Conservation (phyloP, 441 rosid genomes). For the Pelargonium cotyledonis region DNA sequence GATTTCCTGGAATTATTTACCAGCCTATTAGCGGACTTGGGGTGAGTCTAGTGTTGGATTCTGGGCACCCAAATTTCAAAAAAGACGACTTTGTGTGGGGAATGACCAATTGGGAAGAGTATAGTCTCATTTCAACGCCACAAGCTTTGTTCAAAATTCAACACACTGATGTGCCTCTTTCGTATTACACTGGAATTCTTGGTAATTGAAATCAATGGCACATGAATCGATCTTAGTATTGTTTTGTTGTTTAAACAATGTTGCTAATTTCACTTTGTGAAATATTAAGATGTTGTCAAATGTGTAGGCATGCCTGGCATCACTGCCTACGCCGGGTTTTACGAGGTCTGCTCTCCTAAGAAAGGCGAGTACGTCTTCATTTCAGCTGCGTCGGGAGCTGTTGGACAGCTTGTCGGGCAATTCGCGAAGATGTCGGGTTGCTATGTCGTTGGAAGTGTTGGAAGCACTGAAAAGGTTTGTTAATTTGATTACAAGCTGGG, state of each 20-base stretch:
- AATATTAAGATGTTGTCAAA: too few relatives aligned
- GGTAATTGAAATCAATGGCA: background rate
- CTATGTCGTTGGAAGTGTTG: background rate
- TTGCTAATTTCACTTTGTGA: too few relatives aligned
- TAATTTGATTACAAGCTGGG: background rate
- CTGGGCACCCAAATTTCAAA: background rate
- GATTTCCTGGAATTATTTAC: background rate
- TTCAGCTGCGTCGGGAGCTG: background rate
- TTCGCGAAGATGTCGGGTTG: conserved; percentile 28
- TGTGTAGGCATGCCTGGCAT: conserved; percentile 38
- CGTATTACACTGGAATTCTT: background rate
- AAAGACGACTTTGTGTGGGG: background rate
- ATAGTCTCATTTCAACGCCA: background rate
- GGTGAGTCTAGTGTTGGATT: background rate
- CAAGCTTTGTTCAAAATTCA: background rate
- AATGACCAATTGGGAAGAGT: background rate
- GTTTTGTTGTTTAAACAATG: too few relatives aligned
- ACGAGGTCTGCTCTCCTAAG: conserved; percentile 37
- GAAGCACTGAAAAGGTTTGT: background rate
- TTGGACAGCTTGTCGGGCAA: conserved; percentile 47
- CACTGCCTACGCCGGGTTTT: conserved; percentile 40
- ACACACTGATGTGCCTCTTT: background rate
- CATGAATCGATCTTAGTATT: too few relatives aligned
- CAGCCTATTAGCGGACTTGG: background rate
- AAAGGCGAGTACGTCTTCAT: conserved; percentile 26